phyloP scores from a whole-genome alignment of 257 asterid species.

The Ehretia macrophylla region DNA sequence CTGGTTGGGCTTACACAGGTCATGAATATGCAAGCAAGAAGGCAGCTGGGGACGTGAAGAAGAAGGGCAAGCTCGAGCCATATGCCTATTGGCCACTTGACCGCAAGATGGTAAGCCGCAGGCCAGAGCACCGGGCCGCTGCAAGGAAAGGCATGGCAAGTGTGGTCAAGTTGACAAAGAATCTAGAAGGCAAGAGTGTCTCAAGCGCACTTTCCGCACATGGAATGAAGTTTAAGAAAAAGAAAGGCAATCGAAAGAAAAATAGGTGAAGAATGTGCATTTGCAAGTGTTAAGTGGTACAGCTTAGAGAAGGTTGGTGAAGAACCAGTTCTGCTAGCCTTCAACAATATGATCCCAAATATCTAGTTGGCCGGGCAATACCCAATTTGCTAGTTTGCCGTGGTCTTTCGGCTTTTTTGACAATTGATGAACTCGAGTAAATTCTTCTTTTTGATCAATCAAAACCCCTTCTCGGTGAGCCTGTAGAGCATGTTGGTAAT shows the following conservation, averaged over 20 bases:
- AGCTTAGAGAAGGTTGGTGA: too few species aligned
- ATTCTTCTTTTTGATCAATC: too few species aligned
- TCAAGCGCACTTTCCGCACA: slow-evolving; percentile 57
- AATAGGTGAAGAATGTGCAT: background rate
- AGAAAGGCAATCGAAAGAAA: slow-evolving; percentile 26
- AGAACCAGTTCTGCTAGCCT: too few species aligned
- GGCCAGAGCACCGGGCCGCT: slow-evolving; percentile 83
- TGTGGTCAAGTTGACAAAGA: slow-evolving; percentile 76
- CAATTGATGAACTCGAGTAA: too few species aligned
- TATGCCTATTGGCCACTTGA: slow-evolving; percentile 99
- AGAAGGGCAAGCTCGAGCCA: slow-evolving; percentile 91
- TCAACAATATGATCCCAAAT: too few species aligned
- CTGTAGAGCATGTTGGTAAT: too few species aligned
- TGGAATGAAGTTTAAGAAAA: slow-evolving; percentile 32
- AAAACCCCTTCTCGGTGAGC: too few species aligned
- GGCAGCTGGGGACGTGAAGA: slow-evolving; percentile 81
- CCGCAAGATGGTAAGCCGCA: slow-evolving; percentile 86
- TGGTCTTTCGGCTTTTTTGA: too few species aligned
- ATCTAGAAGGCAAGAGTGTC: slow-evolving; percentile 79
- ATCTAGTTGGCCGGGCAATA: too few species aligned
- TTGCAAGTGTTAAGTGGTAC: background rate
- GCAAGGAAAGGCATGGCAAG: slow-evolving; percentile 91
- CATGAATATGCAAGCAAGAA: slow-evolving; percentile 85
- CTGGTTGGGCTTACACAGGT: slow-evolving; percentile 90
- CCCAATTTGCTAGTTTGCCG: too few species aligned